Conservation (phyloP, 306 rosid species). For the Citrullus amarus region DNA sequence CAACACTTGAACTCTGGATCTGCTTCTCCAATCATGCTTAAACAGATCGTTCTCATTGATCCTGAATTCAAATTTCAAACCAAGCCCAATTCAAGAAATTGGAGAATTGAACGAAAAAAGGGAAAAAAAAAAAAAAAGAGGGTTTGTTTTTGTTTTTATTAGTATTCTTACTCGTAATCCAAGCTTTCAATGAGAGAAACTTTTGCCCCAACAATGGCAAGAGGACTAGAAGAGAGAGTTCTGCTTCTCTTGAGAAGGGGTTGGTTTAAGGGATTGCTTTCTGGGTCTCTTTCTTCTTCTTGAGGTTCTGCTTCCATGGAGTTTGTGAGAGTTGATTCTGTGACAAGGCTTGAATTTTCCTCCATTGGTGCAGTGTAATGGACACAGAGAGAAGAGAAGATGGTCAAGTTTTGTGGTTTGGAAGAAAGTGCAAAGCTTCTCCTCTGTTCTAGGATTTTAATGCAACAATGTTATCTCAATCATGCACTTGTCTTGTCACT, state of each 20-base stretch:
- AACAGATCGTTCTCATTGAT: conserved; percentile 83
- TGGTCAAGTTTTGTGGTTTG: neutral
- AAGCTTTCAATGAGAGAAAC: conserved; percentile 78
- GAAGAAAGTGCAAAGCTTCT: neutral
- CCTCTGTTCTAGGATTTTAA: conserved; percentile 2
- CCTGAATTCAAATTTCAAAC: conserved; percentile 33
- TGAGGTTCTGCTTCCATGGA: conserved; percentile 29
- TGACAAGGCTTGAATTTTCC: conserved; percentile 16
- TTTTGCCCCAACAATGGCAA: conserved; percentile 66
- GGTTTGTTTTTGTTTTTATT: neutral
- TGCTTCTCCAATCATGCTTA: conserved; percentile 88
- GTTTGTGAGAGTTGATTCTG: conserved; percentile 16
- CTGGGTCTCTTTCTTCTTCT: conserved; percentile 52
- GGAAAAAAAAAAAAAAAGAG: neutral
- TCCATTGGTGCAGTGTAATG: conserved; percentile 26
- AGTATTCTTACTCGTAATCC: conserved; percentile 53
- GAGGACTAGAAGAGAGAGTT: conserved; percentile 61
- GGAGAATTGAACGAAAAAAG: neutral
- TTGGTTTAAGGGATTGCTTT: conserved; percentile 39
- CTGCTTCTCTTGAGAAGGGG: conserved; percentile 56
- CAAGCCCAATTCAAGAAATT: neutral
- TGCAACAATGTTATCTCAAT: neutral
- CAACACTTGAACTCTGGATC: conserved; percentile 59
- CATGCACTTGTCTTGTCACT: neutral
- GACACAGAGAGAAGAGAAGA: neutral